Percentiles rank a stretch among this genome's conserved stretches.
These are phyloP conservation scores for Coriolopsis trogii DNA, from an alignment of 1,284 basidiomycete species.

Conservation along the genomic window DNA sequence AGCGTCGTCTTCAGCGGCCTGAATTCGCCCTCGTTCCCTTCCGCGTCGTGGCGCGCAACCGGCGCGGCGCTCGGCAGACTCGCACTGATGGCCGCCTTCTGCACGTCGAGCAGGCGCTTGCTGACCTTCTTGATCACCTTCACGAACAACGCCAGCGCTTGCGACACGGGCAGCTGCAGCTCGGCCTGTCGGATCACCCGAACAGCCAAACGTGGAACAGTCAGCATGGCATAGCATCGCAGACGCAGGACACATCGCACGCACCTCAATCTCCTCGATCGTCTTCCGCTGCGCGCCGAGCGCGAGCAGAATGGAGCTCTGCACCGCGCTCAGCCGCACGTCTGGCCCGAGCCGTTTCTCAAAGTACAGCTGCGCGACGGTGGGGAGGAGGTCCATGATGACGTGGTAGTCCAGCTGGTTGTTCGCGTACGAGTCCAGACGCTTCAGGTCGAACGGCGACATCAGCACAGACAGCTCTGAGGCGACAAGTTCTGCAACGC, in stretches of 20 bases:
- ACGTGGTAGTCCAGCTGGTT: conserved; percentile 98
- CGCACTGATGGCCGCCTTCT: conserved; percentile 75
- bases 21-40: conserved; percentile 39
- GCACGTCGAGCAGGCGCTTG: conserved; percentile 80
- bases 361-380: conserved; percentile 84
- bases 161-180: conserved; percentile 83
- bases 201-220: too few relatives aligned
- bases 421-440: conserved; percentile 94
- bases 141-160: conserved; percentile 89
- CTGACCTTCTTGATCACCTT: conserved; percentile 90
- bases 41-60: conserved; percentile 25
- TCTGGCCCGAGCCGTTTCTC: conserved; percentile 69
- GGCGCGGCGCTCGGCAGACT: conserved; percentile 45
- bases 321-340: conserved; percentile 78
- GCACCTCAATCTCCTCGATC: conserved; percentile 87
- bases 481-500: conserved; percentile 54
- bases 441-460: conserved; percentile 95
- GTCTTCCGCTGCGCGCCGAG: conserved; percentile 92
- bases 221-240: too few relatives aligned
- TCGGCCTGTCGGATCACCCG: too few relatives aligned
- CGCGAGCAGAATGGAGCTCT: conserved; percentile 87
- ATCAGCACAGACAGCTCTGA: conserved; percentile 76
- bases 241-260: too few relatives aligned
- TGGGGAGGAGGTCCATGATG: conserved; percentile 90
- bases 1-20: conserved; percentile 56